Evolutionary conservation across 1,139 yeast species (phyloP).

Genomic region (Yueomyces sp.): DNA sequence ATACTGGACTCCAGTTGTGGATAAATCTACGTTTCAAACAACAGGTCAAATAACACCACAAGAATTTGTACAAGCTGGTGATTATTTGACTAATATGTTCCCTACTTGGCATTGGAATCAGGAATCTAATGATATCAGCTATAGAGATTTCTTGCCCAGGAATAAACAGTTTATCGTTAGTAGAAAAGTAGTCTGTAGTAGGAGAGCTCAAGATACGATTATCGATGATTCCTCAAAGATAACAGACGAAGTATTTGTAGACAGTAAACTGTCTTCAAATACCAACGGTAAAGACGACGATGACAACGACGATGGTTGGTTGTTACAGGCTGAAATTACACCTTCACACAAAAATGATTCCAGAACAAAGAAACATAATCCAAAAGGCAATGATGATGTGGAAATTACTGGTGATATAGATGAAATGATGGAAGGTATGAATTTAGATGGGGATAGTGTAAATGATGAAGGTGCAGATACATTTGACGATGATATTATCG

Average conservation of each 20-base stretch:
- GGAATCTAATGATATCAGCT: constrained; percentile 29
- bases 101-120: constrained; percentile 93
- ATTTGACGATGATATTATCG: constrained; percentile 27
- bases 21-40: constrained; percentile 63
- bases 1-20: constrained; percentile 81
- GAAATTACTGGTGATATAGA: constrained; percentile 32
- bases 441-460: constrained; percentile 27
- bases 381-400: constrained; percentile 28
- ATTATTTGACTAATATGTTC: constrained; percentile 74
- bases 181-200: constrained; percentile 75
- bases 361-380: not conserved
- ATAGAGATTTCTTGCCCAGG: constrained; percentile 61
- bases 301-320: constrained; percentile 9
- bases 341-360: constrained; percentile 8
- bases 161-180: constrained; percentile 84
- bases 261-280: constrained; percentile 17
- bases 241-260: constrained; percentile 26
- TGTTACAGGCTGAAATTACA: constrained; percentile 5
- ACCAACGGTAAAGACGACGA: constrained; percentile 22
- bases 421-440: constrained; percentile 17
- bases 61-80: constrained; percentile 89
- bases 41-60: constrained; percentile 94
- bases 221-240: constrained; percentile 29
- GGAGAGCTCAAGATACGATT: constrained; percentile 53
- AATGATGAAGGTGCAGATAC: not conserved